Evolutionary conservation across 129 eudicot species (phyloP).

Genomic region (Kitagawia praeruptora): DNA sequence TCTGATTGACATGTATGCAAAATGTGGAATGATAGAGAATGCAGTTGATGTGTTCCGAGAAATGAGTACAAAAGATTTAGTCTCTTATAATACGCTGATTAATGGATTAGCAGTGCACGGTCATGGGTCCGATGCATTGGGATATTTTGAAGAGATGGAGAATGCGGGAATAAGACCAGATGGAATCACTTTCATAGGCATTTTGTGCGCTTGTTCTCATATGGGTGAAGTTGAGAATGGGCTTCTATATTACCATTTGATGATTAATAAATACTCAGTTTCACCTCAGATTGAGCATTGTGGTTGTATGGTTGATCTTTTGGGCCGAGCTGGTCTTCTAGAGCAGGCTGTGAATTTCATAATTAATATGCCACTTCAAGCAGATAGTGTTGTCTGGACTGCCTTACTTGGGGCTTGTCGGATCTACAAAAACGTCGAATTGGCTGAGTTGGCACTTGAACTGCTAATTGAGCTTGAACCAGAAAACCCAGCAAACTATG

Average conservation of each 20-base stretch:
- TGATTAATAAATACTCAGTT: conserved; percentile 42
- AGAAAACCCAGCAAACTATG: conserved; percentile 61
- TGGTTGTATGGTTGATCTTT: conserved; percentile 71
- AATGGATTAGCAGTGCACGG: conserved; percentile 73
- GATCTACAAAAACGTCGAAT: conserved; percentile 43
- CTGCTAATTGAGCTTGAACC: conserved; percentile 53
- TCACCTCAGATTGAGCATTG: conserved; percentile 64
- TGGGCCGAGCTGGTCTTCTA: conserved; percentile 60
- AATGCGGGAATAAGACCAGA: conserved; percentile 46
- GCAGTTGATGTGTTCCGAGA: conserved; percentile 42
- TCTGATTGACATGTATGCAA: conserved; percentile 74
- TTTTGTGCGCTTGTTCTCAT: conserved; percentile 74
- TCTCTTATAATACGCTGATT: conserved; percentile 74
- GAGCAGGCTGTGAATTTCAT: conserved; percentile 51
- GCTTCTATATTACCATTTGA: conserved; percentile 38
- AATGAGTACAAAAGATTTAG: conserved; percentile 46
- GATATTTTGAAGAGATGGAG: conserved; percentile 48
- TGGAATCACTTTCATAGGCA: conserved; percentile 56
- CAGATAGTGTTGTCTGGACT: conserved; percentile 74
- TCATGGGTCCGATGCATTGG: conserved; percentile 51
- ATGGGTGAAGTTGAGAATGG: conserved; percentile 60
- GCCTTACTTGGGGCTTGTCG: conserved; percentile 60
- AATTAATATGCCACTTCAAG: conserved; percentile 46
- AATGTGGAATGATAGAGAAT: conserved; percentile 57
- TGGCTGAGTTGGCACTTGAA: conserved; percentile 63